Evolutionary conservation across 352 stramenopile species (phyloP).

Genomic region (Phytophthora lateralis): DNA sequence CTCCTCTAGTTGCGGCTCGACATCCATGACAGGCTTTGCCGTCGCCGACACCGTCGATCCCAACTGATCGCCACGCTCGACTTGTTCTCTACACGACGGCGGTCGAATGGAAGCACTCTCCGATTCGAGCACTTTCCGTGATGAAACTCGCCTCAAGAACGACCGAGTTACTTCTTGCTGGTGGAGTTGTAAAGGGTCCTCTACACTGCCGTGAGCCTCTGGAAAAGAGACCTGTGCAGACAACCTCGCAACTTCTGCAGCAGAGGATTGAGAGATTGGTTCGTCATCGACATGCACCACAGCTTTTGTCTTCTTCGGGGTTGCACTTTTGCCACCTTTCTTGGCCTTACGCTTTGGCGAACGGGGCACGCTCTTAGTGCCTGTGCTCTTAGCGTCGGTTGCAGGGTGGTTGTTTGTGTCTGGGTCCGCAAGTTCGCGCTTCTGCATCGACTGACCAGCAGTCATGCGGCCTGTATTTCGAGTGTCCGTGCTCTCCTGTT

Average conservation of each 20-base stretch:
- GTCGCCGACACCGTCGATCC: not conserved
- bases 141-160: conserved; percentile 26
- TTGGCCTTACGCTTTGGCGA: conserved; percentile 4
- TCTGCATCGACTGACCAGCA: not conserved
- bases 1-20: conserved; percentile 8
- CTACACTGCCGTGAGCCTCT: not conserved
- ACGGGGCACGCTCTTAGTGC: not conserved
- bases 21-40: not conserved
- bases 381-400: not conserved
- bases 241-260: not conserved
- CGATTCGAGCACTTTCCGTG: conserved; percentile 7
- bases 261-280: not conserved
- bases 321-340: conserved; percentile 1
- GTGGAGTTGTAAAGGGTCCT: conserved; percentile 10
- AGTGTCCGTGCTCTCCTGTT: not conserved
- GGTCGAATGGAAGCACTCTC: conserved; percentile 5
- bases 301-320: conserved; percentile 3
- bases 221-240: not conserved
- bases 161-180: conserved; percentile 19
- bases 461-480: not conserved
- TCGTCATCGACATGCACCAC: not conserved
- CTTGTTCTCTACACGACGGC: conserved; percentile 5
- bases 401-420: not conserved
- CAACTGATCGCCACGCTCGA: not conserved
- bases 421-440: not conserved